A percentile compares a stretch with the other conserved stretches of the same genome.
These are phyloP conservation scores for Ophiosphaerella korrae DNA, from an alignment of 2,329 filamentous ascomycete species.

Conservation along the genomic window DNA sequence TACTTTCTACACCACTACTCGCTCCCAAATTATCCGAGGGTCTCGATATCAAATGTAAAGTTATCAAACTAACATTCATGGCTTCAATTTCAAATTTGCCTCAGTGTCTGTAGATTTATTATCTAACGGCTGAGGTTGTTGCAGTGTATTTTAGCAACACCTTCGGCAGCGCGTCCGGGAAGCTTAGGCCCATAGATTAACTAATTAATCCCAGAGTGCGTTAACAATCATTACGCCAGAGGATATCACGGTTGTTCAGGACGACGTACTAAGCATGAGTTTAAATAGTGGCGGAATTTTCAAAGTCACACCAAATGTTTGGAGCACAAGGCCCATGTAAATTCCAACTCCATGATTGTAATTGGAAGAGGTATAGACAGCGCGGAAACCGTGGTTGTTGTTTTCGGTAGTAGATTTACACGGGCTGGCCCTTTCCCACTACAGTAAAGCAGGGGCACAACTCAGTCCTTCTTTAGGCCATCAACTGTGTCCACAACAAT, in stretches of 20 bases:
- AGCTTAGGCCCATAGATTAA: neutral
- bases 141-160: conserved; percentile 1
- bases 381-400: neutral
- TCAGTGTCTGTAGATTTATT: no score
- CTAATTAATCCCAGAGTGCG: neutral
- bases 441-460: neutral
- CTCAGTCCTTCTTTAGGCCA: no score
- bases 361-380: neutral
- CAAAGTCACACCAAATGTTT: conserved; percentile 1
- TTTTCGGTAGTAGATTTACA: neutral
- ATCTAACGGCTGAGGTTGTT: no score
- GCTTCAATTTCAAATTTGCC: no score
- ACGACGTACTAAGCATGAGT: conserved; percentile 1
- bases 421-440: neutral
- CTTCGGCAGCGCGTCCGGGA: neutral
- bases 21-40: no score
- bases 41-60: no score
- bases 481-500: no score
- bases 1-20: no score
- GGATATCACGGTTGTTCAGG: neutral
- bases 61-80: no score
- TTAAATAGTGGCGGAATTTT: neutral
- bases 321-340: neutral
- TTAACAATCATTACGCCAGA: neutral
- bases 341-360: conserved; percentile 1